Evolutionary conservation across 352 stramenopile genomes (phyloP).

Genomic region (Globisporangium lucens): DNA sequence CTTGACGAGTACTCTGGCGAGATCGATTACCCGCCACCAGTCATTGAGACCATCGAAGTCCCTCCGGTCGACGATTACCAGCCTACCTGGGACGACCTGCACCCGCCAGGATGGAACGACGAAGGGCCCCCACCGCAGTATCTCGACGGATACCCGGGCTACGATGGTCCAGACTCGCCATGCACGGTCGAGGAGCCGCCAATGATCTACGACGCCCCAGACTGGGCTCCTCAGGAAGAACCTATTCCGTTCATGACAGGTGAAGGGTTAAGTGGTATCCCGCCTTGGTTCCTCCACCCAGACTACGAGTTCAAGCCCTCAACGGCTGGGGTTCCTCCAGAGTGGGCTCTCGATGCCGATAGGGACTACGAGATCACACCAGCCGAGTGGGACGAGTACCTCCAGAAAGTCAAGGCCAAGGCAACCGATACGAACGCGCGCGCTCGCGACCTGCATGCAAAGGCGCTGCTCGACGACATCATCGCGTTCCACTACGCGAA

Average conservation of each 20-base stretch:
- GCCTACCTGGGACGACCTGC: neutral
- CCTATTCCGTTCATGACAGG: neutral
- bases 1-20: neutral
- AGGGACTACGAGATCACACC: neutral
- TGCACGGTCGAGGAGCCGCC: neutral
- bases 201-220: neutral
- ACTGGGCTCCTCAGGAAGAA: neutral
- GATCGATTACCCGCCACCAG: too few relatives aligned
- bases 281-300: neutral
- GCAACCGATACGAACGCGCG: neutral
- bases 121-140: neutral
- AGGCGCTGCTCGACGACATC: constrained; percentile 20
- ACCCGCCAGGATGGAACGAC: neutral
- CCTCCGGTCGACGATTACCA: too few relatives aligned
- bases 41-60: too few relatives aligned
- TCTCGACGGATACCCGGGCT: neutral
- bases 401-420: neutral
- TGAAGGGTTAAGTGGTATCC: neutral
- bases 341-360: constrained; percentile 1
- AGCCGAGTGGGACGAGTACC: constrained; percentile 3
- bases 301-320: neutral
- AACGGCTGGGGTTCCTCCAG: constrained; percentile 14
- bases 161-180: neutral
- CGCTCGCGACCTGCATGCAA: neutral
- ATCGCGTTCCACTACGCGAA: constrained; percentile 37